Evolutionary conservation across 805 yeast species (phyloP).

Genomic region (Candida boleticola): DNA sequence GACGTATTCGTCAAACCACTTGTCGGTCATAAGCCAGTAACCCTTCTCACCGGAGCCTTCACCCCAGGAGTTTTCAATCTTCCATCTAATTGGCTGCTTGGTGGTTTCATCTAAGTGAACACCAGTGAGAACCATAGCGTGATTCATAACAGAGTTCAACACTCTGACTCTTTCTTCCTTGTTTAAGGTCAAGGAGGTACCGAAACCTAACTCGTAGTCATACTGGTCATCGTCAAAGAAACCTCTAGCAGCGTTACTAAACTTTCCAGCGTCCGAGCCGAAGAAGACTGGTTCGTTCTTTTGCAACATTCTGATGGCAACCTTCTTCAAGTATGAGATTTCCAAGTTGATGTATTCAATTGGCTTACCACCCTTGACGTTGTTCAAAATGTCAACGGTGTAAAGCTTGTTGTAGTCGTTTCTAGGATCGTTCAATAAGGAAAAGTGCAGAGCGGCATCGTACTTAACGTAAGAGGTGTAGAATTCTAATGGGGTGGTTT

Average conservation of each 20-base stretch:
- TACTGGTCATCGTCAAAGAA: constrained; percentile 69
- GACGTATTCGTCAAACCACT: constrained; percentile 43
- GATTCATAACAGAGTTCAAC: constrained; percentile 79
- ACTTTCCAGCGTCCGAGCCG: constrained; percentile 88
- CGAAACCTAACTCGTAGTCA: constrained; percentile 60
- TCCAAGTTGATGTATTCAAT: constrained; percentile 72
- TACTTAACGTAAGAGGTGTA: constrained; percentile 53
- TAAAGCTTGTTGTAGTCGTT: constrained; percentile 62
- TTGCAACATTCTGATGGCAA: constrained; percentile 67
- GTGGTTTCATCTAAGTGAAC: constrained; percentile 63
- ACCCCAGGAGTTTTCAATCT: constrained; percentile 46
- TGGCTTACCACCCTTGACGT: constrained; percentile 66
- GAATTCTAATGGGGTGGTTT: constrained; percentile 65
- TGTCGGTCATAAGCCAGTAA: constrained; percentile 42
- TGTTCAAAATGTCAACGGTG: constrained; percentile 73
- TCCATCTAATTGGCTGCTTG: constrained; percentile 42
- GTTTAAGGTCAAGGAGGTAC: constrained; percentile 46
- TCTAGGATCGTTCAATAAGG: constrained; percentile 81
- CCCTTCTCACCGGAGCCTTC: constrained; percentile 39
- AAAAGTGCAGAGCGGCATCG: constrained; percentile 53
- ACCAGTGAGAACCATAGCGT: constrained; percentile 84
- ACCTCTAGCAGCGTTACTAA: constrained; percentile 60
- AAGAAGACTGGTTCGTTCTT: constrained; percentile 79
- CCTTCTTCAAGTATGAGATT: constrained; percentile 52
- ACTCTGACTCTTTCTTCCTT: constrained; percentile 72